Evolutionary conservation across 2,329 filamentous ascomycete genomes (phyloP).

Genomic region (Boeremia lycopersici): DNA sequence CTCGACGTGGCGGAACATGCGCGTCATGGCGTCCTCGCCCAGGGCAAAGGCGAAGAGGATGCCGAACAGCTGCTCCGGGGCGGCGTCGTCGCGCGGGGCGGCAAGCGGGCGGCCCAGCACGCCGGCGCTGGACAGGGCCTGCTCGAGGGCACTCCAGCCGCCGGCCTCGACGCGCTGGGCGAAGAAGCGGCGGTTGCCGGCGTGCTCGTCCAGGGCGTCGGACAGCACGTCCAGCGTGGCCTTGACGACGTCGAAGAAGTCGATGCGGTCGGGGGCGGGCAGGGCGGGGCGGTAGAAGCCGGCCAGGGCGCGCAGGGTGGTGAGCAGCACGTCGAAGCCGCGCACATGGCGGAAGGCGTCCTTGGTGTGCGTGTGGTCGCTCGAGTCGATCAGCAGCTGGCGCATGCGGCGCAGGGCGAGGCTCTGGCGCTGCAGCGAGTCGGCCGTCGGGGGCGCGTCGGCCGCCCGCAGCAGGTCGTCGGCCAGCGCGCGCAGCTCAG

Average conservation of each 20-base stretch:
- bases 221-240: slow-evolving; percentile 75
- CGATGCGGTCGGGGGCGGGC: slow-evolving; percentile 65
- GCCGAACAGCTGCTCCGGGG: slow-evolving; percentile 77
- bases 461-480: slow-evolving; percentile 44
- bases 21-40: slow-evolving; percentile 75
- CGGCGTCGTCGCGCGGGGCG: slow-evolving; percentile 43
- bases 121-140: slow-evolving; percentile 71
- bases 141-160: slow-evolving; percentile 79
- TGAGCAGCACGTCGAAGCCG: slow-evolving; percentile 77
- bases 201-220: slow-evolving; percentile 75
- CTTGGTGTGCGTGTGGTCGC: slow-evolving; percentile 61
- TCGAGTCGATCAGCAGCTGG: slow-evolving; percentile 64
- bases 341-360: slow-evolving; percentile 82
- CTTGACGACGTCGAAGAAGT: slow-evolving; percentile 72
- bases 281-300: slow-evolving; percentile 76
- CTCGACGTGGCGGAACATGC: slow-evolving; percentile 62
- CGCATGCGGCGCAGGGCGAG: slow-evolving; percentile 69
- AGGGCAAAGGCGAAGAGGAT: slow-evolving; percentile 80
- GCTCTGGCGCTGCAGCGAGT: slow-evolving; percentile 46
- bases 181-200: slow-evolving; percentile 89
- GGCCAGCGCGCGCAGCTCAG: slow-evolving; percentile 46
- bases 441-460: slow-evolving; percentile 36
- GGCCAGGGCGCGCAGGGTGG: slow-evolving; percentile 71
- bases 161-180: slow-evolving; percentile 74
- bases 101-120: slow-evolving; percentile 45